Evolutionary conservation across 2,329 filamentous ascomycete species (phyloP), one percentile per base, ranked within the genome.

Genomic region (Alternaria arbusti): DNA sequence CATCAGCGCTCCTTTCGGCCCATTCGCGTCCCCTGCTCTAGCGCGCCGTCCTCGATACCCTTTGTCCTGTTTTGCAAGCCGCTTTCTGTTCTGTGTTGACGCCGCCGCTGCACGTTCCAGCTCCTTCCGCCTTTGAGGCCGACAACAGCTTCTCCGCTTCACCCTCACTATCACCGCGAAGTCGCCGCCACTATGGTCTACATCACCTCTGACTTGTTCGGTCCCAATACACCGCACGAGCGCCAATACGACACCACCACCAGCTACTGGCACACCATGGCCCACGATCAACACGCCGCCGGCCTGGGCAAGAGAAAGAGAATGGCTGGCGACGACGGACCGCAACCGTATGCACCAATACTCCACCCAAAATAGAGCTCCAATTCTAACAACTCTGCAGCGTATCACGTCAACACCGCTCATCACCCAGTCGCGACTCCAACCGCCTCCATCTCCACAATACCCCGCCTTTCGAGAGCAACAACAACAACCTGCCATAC

Each of bases 191-290:
- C 63, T 54, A 79, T 79, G 77, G 73, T 75, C 32, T 79, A 78
- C 60, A 79, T 79, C 57, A 79, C 77, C 23, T 68, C 75, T n/a
- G 73, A 78, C 28, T 73, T 79, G 15, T 79, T 79, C 61, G 69
- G 72, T 22, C 66, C 70, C 28, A 63, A 66, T 20, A 54, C 64
- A 28, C 32, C 60, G 54, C 67, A 69, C 61, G 46, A 64, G 25
- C 61, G 60, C 45, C 43, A 55, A 5, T 56, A 65, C 32, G 60
- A 54, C 36, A 26, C 32, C 59, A 6, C 44, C 54, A 2, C 43
- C 64, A 32, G 65, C 57, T 54, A 58, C 26, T 70, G 70, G 66
- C 69, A 67, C 28, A 56, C 57, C 44, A 76, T 72, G 73, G 50
- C 65, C 8, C 69, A 74, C 26, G 50, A 70, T 9, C 71, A 70